Evolutionary conservation across 2,329 filamentous ascomycete genomes (phyloP).

Genomic region (Venturia carpophila): DNA sequence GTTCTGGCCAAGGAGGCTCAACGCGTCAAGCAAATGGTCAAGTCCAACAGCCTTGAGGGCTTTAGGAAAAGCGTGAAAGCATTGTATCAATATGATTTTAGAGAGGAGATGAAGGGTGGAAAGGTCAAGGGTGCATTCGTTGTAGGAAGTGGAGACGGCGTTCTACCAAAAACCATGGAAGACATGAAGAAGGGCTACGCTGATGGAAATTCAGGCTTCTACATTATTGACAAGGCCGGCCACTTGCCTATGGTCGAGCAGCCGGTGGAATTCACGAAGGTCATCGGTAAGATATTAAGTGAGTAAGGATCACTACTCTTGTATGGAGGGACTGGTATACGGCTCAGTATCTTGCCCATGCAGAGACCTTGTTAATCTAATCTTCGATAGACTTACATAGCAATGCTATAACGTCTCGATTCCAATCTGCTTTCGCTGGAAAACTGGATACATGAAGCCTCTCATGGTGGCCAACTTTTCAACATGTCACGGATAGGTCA

Average conservation of each 20-base stretch:
- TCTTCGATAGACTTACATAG: no score
- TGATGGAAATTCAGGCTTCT: conserved; percentile 48
- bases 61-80: conserved; percentile 62
- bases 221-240: conserved; percentile 60
- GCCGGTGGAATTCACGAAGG: conserved; percentile 58
- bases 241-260: conserved; percentile 81
- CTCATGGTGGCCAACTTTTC: no score
- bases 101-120: conserved; percentile 46
- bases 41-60: conserved; percentile 59
- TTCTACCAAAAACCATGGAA: conserved; percentile 71
- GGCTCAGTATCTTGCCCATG: no score
- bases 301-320: background rate
- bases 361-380: no score
- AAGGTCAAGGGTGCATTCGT: conserved; percentile 58
- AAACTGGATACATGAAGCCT: no score
- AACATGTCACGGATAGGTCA: no score
- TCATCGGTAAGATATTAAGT: conserved; percentile 50
- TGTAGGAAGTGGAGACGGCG: conserved; percentile 65
- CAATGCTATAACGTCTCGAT: no score
- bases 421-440: no score
- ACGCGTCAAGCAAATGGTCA: conserved; percentile 61
- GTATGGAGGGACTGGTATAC: no score
- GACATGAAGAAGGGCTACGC: conserved; percentile 54
- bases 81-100: conserved; percentile 64
- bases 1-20: conserved; percentile 42